These are phyloP conservation scores for Sphaerulina vaccinii DNA, from an alignment of 2,329 filamentous ascomycete genomes.

Conservation along the genomic window DNA sequence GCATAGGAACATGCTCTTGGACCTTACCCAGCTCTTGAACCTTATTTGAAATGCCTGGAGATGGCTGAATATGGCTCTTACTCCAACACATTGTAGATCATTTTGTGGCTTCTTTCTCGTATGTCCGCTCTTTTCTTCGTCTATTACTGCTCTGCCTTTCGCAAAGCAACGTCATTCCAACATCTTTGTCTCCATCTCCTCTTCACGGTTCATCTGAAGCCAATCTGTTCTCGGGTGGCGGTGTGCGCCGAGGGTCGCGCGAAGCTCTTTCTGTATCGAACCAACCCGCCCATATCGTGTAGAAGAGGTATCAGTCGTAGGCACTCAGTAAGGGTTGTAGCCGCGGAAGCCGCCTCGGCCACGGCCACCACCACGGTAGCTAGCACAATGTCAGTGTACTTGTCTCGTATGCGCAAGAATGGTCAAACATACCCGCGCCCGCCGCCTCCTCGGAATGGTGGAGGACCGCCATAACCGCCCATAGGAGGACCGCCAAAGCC, in stretches of 20 bases:
- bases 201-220: neutral
- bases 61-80: constrained; percentile 21
- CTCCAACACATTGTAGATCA: constrained; percentile 21
- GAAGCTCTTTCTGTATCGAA: neutral
- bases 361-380: constrained; percentile 40
- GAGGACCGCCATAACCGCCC: constrained; percentile 19
- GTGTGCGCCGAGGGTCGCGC: neutral
- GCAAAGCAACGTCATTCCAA: neutral
- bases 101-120: constrained; percentile 34
- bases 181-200: neutral
- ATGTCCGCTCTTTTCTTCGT: constrained; percentile 23
- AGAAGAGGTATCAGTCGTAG: constrained; percentile 15
- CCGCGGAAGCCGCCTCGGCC: constrained; percentile 34
- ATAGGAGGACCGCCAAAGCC: constrained; percentile 43
- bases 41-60: neutral
- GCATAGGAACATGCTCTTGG: constrained; percentile 2
- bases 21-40: constrained; percentile 12
- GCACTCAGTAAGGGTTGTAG: constrained; percentile 40
- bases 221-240: neutral
- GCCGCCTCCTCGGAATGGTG: constrained; percentile 8
- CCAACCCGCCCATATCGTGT: constrained; percentile 2
- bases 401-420: neutral
- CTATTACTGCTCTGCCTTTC: constrained; percentile 12
- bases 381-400: constrained; percentile 15
- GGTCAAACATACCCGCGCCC: constrained; percentile 7